Conservation (phyloP, 768 basidiomycete genomes). For the Mycena maculata region DNA sequence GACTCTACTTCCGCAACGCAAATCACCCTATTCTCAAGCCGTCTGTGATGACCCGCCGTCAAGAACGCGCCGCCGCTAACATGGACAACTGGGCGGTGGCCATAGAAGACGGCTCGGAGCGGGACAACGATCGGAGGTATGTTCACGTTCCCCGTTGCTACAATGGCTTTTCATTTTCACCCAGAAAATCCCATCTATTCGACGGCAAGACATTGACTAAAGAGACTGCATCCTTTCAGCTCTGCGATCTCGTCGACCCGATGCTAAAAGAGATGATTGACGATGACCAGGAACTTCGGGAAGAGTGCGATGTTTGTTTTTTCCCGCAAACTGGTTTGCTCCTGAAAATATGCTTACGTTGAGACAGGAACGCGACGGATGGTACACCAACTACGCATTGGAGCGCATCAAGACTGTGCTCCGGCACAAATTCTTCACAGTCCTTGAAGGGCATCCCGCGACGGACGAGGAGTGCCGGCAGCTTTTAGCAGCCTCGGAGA, state of each 20-base stretch:
- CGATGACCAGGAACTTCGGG: constrained; percentile 73
- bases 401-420: constrained; percentile 88
- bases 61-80: constrained; percentile 61
- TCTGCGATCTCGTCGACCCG: constrained; percentile 91
- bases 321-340: too few species aligned
- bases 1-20: constrained; percentile 89
- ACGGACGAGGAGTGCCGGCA: constrained; percentile 80
- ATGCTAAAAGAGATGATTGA: constrained; percentile 87
- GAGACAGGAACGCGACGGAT: constrained; percentile 83
- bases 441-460: constrained; percentile 77
- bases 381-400: constrained; percentile 83
- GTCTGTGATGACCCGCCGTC: constrained; percentile 77
- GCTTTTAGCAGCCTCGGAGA: constrained; percentile 61
- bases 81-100: constrained; percentile 54
- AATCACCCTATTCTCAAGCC: constrained; percentile 84
- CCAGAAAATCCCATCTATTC: constrained; percentile 84
- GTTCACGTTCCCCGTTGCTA: constrained; percentile 6
- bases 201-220: constrained; percentile 84
- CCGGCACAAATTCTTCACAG: constrained; percentile 86
- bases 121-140: constrained; percentile 59
- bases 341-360: not conserved
- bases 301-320: constrained; percentile 77
- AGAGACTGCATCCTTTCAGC: constrained; percentile 93
- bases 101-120: constrained; percentile 46
- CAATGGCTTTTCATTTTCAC: not conserved